A percentile compares a stretch with the other conserved stretches of the same genome.
Conservation (phyloP, 495 filamentous ascomycete species). For the Aspergillus cavernicola region DNA sequence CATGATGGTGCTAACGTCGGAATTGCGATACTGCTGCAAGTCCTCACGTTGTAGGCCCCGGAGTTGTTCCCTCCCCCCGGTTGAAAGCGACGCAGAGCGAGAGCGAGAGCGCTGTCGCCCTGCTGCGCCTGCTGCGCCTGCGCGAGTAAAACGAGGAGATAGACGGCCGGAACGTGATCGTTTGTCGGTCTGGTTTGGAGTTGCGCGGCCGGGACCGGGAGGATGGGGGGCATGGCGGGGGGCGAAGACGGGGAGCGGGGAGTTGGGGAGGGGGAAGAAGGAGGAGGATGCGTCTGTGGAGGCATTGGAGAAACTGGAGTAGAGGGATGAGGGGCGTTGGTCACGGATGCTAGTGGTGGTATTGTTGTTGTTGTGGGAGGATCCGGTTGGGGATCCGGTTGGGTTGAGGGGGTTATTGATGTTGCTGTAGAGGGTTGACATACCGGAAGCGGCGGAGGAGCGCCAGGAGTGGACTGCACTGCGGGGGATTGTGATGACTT, state of each 20-base stretch:
- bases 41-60: constrained; percentile 39
- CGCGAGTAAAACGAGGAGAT: constrained; percentile 13
- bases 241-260: constrained; percentile 37
- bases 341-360: neutral
- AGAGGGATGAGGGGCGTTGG: constrained; percentile 25
- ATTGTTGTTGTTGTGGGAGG: constrained; percentile 31
- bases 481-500: constrained; percentile 39
- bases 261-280: constrained; percentile 23
- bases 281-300: constrained; percentile 32
- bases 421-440: constrained; percentile 36
- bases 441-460: constrained; percentile 34
- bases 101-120: constrained; percentile 13
- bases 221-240: constrained; percentile 25
- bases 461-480: constrained; percentile 38
- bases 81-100: constrained; percentile 27
- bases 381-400: no score
- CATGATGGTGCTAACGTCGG: constrained; percentile 41
- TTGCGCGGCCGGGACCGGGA: constrained; percentile 17
- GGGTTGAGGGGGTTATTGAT: constrained; percentile 24
- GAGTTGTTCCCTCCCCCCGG: constrained; percentile 32
- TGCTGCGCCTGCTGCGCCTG: constrained; percentile 6
- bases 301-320: constrained; percentile 30
- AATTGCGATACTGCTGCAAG: constrained; percentile 37
- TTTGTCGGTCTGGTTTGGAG: constrained; percentile 3
- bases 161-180: constrained; percentile 15